Conservation (phyloP, 2,329 filamentous ascomycete species). For the Aspergillus puulaauensis region DNA sequence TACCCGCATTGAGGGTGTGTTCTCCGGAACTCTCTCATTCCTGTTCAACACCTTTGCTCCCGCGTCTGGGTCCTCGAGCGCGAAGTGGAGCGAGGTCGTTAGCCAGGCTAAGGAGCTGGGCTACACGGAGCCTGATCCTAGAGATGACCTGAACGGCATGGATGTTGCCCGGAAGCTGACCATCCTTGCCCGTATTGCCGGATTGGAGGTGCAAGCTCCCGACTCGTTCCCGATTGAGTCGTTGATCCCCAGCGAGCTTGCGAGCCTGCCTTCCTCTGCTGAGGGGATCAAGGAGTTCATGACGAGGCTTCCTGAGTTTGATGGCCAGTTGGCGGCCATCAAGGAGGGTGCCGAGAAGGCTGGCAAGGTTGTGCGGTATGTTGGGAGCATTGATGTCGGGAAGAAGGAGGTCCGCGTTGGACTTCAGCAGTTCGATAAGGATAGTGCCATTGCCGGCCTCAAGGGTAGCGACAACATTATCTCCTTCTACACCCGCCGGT, state of each 20-base stretch:
- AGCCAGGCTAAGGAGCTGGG: conserved; percentile 88
- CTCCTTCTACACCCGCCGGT: conserved; percentile 95
- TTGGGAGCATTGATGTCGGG: conserved; percentile 87
- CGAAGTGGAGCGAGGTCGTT: conserved; percentile 88
- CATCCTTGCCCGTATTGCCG: conserved; percentile 83
- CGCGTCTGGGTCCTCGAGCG: conserved; percentile 60
- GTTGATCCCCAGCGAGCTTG: conserved; percentile 84
- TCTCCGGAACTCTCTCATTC: conserved; percentile 97
- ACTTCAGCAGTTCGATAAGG: conserved; percentile 81
- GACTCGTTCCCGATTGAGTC: conserved; percentile 92
- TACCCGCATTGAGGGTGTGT: conserved; percentile 91
- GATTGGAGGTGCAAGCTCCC: conserved; percentile 76
- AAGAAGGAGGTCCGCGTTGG: conserved; percentile 84
- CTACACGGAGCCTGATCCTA: conserved; percentile 85
- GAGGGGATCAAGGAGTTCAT: conserved; percentile 78
- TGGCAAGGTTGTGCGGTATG: conserved; percentile 90
- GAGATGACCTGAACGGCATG: conserved; percentile 82
- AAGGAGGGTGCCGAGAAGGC: conserved; percentile 82
- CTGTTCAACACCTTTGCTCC: conserved; percentile 97
- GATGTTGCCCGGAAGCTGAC: conserved; percentile 95
- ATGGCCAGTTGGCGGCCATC: conserved; percentile 82
- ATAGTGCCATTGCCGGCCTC: conserved; percentile 86
- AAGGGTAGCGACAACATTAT: conserved; percentile 99
- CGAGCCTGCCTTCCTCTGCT: conserved; percentile 61
- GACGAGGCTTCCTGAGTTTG: conserved; percentile 74